These are phyloP conservation scores for Ceratocystis harringtonii DNA, from an alignment of 2,329 filamentous ascomycete species.

Conservation along the genomic window DNA sequence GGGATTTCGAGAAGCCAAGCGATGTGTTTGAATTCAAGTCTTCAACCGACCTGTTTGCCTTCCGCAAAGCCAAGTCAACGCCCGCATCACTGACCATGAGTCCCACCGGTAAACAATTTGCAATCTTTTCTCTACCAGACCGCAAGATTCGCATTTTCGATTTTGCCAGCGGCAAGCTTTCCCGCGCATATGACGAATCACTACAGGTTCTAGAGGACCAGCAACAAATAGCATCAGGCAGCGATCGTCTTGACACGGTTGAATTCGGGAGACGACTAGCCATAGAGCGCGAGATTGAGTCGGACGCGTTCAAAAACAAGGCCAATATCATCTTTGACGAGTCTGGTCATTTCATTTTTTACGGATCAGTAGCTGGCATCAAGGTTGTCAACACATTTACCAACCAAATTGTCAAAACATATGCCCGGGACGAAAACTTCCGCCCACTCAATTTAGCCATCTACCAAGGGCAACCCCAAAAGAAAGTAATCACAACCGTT, in stretches of 20 bases:
- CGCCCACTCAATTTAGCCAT: constrained; percentile 68
- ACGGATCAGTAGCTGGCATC: constrained; percentile 79
- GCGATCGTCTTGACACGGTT: constrained; percentile 69
- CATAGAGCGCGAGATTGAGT: constrained; percentile 73
- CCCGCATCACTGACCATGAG: constrained; percentile 74
- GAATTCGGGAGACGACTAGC: constrained; percentile 84
- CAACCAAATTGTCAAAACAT: constrained; percentile 80
- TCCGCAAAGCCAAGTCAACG: constrained; percentile 84
- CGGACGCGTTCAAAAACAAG: constrained; percentile 48
- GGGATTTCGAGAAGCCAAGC: constrained; percentile 75
- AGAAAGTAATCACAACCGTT: constrained; percentile 83
- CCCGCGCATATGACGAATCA: constrained; percentile 90
- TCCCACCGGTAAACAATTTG: constrained; percentile 72
- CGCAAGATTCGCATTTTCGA: constrained; percentile 88
- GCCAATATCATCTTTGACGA: constrained; percentile 90
- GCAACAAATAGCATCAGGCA: constrained; percentile 81
- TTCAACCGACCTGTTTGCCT: constrained; percentile 85
- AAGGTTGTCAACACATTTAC: constrained; percentile 95
- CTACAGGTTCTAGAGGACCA: constrained; percentile 78
- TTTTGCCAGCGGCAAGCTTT: constrained; percentile 73
- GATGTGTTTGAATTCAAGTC: constrained; percentile 89
- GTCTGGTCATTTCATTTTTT: constrained; percentile 86
- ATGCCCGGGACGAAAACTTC: constrained; percentile 78
- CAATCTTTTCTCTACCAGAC: constrained; percentile 81
- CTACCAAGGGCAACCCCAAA: constrained; percentile 91